phyloP scores from a whole-genome alignment of 495 filamentous ascomycete species.

The Podospora conica region DNA sequence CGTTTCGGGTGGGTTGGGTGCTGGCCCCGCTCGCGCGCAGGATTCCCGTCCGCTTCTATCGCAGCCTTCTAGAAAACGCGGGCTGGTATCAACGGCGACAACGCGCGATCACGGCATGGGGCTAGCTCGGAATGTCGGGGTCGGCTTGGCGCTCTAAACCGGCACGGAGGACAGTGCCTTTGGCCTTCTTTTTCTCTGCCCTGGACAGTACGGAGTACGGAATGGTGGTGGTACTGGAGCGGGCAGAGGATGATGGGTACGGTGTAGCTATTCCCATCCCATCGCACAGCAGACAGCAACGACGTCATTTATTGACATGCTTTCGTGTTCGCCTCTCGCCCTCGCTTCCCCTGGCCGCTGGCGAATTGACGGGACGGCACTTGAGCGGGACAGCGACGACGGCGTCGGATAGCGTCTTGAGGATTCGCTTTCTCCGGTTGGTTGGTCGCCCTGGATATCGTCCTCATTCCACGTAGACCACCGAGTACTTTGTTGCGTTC shows the following conservation, averaged over 20 bases:
- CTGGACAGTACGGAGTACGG: background rate
- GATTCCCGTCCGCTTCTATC: background rate
- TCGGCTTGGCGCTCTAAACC: background rate
- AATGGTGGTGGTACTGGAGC: background rate
- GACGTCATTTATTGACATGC: background rate
- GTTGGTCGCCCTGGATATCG: background rate
- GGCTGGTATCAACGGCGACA: background rate
- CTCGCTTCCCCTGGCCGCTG: background rate
- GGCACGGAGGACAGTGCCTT: background rate
- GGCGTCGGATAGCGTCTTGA: background rate
- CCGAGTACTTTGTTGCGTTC: background rate
- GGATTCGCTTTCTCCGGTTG: background rate
- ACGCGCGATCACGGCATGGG: background rate
- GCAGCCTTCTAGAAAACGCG: background rate
- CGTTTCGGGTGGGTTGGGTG: background rate
- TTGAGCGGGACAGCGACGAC: background rate
- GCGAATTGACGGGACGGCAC: no score
- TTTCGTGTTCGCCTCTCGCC: background rate
- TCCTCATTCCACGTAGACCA: background rate
- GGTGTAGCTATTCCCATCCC: background rate
- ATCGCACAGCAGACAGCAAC: background rate
- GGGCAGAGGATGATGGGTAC: no score
- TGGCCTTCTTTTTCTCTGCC: no score
- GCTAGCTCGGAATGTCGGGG: background rate
- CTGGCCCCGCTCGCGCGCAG: background rate